Conservation (phyloP, 1,139 yeast species). For the Yamadazyma membranifaciens region DNA sequence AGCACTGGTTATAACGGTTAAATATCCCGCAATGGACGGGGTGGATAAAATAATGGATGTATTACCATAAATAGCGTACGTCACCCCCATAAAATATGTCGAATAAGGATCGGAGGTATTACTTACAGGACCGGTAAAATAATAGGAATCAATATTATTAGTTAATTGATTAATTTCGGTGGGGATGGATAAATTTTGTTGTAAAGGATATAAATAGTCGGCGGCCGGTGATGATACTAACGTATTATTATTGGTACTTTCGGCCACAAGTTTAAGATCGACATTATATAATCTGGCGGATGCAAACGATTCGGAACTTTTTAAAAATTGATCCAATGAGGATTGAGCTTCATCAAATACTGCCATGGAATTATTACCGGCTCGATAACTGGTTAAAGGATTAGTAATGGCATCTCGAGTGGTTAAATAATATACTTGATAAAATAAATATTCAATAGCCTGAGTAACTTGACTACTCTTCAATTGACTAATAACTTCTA, state of each 20-base stretch:
- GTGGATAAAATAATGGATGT: conserved; percentile 63
- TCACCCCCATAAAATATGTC: conserved; percentile 51
- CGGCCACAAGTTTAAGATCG: conserved; percentile 36
- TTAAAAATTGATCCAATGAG: conserved; percentile 57
- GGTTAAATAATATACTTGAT: conserved; percentile 71
- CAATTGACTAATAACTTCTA: conserved; percentile 75
- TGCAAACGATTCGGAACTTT: conserved; percentile 62
- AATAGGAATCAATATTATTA: conserved; percentile 30
- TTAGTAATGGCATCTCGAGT: conserved; percentile 57
- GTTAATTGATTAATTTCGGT: conserved; percentile 17
- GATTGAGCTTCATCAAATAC: conserved; percentile 42
- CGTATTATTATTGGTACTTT: conserved; percentile 29
- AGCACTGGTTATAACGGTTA: conserved; percentile 66
- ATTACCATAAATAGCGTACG: conserved; percentile 72
- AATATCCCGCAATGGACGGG: conserved; percentile 67
- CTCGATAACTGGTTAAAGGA: conserved; percentile 61
- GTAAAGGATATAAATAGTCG: conserved; percentile 53
- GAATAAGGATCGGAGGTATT: conserved; percentile 33
- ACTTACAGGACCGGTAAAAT: conserved; percentile 59
- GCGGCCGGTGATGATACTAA: conserved; percentile 27
- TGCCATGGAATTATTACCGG: conserved; percentile 60
- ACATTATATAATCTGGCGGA: conserved; percentile 69
- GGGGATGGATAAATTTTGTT: conserved; percentile 45
- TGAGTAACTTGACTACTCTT: conserved; percentile 80
- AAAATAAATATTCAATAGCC: conserved; percentile 58